Evolutionary conservation across 179 eudicot species (phyloP).

Genomic region (Dionaea muscipula): DNA sequence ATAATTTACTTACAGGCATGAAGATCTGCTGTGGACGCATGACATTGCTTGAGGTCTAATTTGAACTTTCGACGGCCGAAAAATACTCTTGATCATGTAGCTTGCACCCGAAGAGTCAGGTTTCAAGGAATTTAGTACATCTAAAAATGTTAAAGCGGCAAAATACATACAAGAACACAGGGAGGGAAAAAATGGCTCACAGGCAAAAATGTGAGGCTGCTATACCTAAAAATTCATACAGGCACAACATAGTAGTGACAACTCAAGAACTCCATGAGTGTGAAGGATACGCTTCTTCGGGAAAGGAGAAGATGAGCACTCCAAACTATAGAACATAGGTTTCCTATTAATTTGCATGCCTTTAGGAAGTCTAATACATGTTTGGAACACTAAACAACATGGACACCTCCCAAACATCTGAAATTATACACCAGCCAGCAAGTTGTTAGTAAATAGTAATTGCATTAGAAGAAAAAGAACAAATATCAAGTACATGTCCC

Average conservation of each 20-base stretch:
- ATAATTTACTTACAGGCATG: conserved; percentile 41
- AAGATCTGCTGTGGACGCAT: conserved; percentile 33
- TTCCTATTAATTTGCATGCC: conserved; percentile 39
- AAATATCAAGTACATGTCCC: no score
- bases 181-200: not conserved
- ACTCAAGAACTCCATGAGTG: not conserved
- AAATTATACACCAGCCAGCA: conserved; percentile 14
- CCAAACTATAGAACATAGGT: conserved; percentile 40
- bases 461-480: no score
- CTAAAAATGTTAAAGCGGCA: conserved; percentile 32
- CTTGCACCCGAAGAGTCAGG: conserved; percentile 39
- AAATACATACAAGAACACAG: not conserved
- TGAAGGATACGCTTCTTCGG: conserved; percentile 69
- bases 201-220: not conserved
- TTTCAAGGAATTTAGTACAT: conserved; percentile 42
- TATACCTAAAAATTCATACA: no score
- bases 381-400: conserved; percentile 51
- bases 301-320: conserved; percentile 29
- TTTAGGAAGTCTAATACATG: conserved; percentile 22
- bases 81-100: conserved; percentile 38
- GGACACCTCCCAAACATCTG: conserved; percentile 39
- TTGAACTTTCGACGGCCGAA: conserved; percentile 29
- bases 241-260: no score
- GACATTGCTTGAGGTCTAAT: conserved; percentile 13
- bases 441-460: not conserved